These are phyloP conservation scores for Pseudotsuga menziesii DNA, from an alignment of 75 land plant genomes.

Conservation along the genomic window DNA sequence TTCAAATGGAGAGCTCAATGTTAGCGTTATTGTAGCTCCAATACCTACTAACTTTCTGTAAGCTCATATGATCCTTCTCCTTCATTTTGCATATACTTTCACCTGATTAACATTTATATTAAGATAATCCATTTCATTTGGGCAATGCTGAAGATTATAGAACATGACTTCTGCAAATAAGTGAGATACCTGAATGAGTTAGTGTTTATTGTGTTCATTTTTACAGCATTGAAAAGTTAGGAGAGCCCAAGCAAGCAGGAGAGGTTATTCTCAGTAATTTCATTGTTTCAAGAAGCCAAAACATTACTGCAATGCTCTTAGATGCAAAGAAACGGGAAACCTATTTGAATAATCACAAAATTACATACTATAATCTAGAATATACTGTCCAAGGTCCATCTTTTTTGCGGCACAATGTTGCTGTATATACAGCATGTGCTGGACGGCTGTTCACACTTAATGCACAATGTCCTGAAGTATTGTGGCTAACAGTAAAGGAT, in stretches of 20 bases:
- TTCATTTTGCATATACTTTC: neutral
- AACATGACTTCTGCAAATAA: neutral
- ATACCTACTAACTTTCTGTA: conserved; percentile 73
- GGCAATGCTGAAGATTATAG: neutral
- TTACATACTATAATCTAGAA: conserved; percentile 76
- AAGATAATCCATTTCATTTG: neutral
- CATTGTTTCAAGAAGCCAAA: conserved; percentile 41
- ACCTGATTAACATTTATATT: neutral
- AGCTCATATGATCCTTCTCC: conserved; percentile 7
- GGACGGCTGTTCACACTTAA: conserved; percentile 71
- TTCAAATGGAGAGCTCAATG: conserved; percentile 85
- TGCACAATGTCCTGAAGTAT: conserved; percentile 76
- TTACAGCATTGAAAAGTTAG: conserved; percentile 76
- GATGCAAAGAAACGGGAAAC: conserved; percentile 48
- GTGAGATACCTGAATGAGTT: neutral
- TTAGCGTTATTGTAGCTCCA: conserved; percentile 84
- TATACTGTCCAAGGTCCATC: conserved; percentile 67
- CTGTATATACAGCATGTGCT: conserved; percentile 55
- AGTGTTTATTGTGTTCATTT: neutral
- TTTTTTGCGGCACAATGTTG: conserved; percentile 76
- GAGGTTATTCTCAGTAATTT: conserved; percentile 54
- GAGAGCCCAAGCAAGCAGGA: conserved; percentile 77
- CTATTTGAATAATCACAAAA: conserved; percentile 11
- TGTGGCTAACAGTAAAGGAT: conserved; percentile 35
- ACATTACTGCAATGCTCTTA: conserved; percentile 48